Evolutionary conservation across 331 rosid genomes (phyloP).

Genomic region (Quercus lobata): DNA sequence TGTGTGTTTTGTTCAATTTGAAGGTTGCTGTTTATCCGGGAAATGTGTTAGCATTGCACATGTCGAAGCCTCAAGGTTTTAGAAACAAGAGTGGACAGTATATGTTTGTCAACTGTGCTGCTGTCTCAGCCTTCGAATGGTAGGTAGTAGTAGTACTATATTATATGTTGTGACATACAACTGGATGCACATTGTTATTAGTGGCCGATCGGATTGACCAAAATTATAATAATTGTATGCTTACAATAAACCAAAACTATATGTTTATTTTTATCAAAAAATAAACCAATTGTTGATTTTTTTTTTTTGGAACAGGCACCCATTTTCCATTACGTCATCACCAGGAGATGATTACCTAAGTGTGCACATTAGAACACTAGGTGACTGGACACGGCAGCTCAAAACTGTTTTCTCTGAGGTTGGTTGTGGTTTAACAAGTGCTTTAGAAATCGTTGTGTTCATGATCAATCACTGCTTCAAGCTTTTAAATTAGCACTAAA

Average conservation of each 20-base stretch:
- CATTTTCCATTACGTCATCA: conserved; percentile 81
- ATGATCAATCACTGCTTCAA: background rate
- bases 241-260: too few species aligned
- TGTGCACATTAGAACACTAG: conserved; percentile 56
- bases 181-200: background rate
- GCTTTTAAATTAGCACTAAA: background rate
- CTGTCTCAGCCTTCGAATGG: conserved; percentile 94
- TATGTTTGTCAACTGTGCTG: conserved; percentile 84
- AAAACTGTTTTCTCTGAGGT: conserved; percentile 48
- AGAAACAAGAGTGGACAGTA: conserved; percentile 85
- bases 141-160: background rate
- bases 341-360: conserved; percentile 61
- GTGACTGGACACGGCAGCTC: conserved; percentile 63
- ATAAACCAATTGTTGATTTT: background rate
- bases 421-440: background rate
- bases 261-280: too few species aligned
- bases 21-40: conserved; percentile 96
- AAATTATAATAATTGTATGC: background rate
- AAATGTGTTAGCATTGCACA: conserved; percentile 68
- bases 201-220: background rate
- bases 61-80: conserved; percentile 88
- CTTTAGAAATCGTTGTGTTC: background rate
- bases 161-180: background rate
- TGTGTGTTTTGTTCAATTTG: conserved; percentile 1
- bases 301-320: conserved; percentile 43